Conservation (phyloP, 2,329 filamentous ascomycete genomes). For the Cladosporium austrohemisphaericum region DNA sequence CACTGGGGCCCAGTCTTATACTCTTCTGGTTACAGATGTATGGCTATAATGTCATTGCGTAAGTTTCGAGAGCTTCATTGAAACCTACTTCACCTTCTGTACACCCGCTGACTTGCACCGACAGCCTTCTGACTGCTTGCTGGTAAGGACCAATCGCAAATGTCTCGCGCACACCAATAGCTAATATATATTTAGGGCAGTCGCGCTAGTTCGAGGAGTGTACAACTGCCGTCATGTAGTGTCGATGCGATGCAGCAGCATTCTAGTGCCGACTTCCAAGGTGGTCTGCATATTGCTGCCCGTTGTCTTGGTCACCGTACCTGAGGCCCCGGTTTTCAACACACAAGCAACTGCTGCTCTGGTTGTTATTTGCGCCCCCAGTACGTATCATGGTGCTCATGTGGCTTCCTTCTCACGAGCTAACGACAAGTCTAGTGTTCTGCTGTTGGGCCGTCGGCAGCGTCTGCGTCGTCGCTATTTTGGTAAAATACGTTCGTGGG, state of each 20-base stretch:
- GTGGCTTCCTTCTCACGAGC: not conserved
- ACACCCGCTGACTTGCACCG: not conserved
- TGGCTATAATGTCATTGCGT: constrained; percentile 18
- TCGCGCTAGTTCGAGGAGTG: constrained; percentile 19
- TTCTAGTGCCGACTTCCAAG: not conserved
- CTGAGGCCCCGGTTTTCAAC: constrained; percentile 15
- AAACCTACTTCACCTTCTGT: too few species aligned
- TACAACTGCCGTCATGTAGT: constrained; percentile 16
- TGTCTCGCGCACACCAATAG: too few species aligned
- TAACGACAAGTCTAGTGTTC: constrained; percentile 16
- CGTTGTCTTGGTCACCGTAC: constrained; percentile 16
- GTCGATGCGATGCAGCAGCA: constrained; percentile 10
- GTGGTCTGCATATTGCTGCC: constrained; percentile 4
- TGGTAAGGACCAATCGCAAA: too few species aligned
- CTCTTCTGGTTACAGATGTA: constrained; percentile 22
- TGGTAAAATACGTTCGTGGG: constrained; percentile 20
- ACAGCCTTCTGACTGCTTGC: constrained; percentile 2
- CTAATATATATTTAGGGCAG: constrained; percentile 13
- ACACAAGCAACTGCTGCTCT: constrained; percentile 10
- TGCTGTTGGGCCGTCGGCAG: constrained; percentile 19
- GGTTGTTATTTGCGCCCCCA: constrained; percentile 16
- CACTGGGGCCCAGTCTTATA: constrained; percentile 18
- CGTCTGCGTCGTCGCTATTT: constrained; percentile 19
- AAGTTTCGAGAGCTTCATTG: constrained; percentile 3
- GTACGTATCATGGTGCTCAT: constrained; percentile 7